Conservation (phyloP, 2,329 filamentous ascomycete species). For the Cladosporium austrohemisphaericum region DNA sequence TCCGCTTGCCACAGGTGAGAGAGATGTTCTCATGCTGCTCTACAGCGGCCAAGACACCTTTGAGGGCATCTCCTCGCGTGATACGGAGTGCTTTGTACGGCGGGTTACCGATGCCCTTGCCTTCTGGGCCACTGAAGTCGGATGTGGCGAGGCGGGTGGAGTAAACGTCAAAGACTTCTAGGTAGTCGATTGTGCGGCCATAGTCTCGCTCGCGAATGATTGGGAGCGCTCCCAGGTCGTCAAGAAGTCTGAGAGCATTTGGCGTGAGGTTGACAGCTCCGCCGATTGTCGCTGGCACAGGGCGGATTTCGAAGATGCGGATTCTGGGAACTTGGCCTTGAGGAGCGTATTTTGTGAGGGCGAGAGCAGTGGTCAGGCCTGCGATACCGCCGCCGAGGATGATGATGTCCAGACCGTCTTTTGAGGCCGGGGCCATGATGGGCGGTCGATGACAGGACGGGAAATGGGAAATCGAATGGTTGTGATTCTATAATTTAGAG, state of each 20-base stretch:
- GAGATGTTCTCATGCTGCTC: constrained; percentile 40
- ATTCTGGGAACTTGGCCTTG: constrained; percentile 36
- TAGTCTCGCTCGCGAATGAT: constrained; percentile 39
- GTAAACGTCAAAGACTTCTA: constrained; percentile 46
- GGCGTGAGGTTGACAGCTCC: constrained; percentile 49
- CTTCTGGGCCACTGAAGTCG: constrained; percentile 40
- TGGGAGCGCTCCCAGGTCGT: constrained; percentile 33
- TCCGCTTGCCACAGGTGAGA: constrained; percentile 43
- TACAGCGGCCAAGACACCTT: constrained; percentile 41
- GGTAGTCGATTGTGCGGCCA: constrained; percentile 40
- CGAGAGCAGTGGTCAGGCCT: constrained; percentile 49
- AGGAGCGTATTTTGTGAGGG: constrained; percentile 44
- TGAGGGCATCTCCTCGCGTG: constrained; percentile 42
- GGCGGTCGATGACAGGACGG: neutral
- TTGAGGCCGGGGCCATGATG: constrained; percentile 22
- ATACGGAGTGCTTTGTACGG: constrained; percentile 44
- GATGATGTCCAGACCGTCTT: constrained; percentile 38
- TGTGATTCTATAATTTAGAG: neutral
- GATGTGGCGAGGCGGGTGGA: constrained; percentile 42
- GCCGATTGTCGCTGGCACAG: constrained; percentile 43
- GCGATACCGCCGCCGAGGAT: constrained; percentile 52
- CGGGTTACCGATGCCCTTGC: constrained; percentile 42
- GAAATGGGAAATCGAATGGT: neutral
- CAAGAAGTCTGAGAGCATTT: constrained; percentile 41
- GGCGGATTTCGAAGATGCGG: constrained; percentile 49